These are phyloP conservation scores for Cyclostephanos tholiformis DNA, from an alignment of 108 stramenopile species.

Conservation along the genomic window DNA sequence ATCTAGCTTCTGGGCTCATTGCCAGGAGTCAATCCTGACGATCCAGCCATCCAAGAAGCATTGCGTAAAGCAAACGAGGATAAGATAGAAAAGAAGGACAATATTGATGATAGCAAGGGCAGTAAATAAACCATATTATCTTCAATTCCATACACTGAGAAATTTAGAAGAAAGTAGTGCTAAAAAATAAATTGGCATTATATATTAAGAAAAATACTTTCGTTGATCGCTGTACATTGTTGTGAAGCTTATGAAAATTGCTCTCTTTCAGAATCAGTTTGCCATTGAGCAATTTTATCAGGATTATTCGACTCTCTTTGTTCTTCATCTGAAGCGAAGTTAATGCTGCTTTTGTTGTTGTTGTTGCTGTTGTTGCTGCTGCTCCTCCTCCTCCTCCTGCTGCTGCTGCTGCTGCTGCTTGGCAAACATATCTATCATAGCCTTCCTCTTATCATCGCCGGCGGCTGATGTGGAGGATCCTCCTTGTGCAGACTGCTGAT, in stretches of 20 bases:
- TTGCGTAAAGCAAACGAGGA: slow-evolving; percentile 59
- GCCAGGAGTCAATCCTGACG: slow-evolving; percentile 91
- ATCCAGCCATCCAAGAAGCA: slow-evolving; percentile 89
- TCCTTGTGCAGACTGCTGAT: slow-evolving; percentile 9
- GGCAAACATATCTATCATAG: slow-evolving; percentile 1
- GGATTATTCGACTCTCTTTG: too few species aligned
- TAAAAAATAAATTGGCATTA: too few species aligned
- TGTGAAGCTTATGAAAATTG: too few species aligned
- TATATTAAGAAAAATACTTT: too few species aligned
- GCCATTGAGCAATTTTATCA: too few species aligned
- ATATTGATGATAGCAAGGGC: slow-evolving; percentile 55
- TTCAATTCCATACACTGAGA: slow-evolving; percentile 1
- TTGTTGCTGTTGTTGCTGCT: too few species aligned
- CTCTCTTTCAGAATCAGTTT: too few species aligned
- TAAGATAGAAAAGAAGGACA: slow-evolving; percentile 47
- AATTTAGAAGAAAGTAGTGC: not conserved
- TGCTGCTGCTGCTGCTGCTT: slow-evolving; percentile 13
- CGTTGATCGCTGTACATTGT: too few species aligned
- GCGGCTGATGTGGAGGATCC: not conserved
- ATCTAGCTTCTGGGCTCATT: slow-evolving; percentile 76
- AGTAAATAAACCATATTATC: not conserved
- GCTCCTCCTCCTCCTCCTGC: not conserved
- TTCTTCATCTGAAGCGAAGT: too few species aligned
- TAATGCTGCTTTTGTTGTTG: not conserved
- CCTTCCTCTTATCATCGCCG: slow-evolving; percentile 4